Evolutionary conservation across 225 moss, liverwort and hornwort genomes (phyloP).

Genomic region (Climacium dendroides): DNA sequence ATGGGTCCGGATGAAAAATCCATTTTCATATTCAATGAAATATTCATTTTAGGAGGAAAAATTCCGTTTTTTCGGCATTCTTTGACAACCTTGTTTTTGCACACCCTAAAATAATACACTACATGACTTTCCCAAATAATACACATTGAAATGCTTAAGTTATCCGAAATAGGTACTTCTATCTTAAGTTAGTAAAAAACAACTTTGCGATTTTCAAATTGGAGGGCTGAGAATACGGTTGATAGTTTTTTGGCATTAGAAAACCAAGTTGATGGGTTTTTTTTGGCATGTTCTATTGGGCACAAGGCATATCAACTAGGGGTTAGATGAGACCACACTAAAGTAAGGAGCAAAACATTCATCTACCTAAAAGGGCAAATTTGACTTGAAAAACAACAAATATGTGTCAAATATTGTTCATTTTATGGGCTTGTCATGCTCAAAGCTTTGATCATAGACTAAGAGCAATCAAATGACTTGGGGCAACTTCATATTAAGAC

Average conservation of each 20-base stretch:
- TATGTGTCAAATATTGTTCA: neutral
- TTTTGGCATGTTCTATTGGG: neutral
- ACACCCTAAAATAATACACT: too few relatives aligned
- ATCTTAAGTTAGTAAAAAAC: accelerated
- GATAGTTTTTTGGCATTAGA: neutral
- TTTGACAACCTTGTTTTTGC: too few relatives aligned
- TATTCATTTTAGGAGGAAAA: too few relatives aligned
- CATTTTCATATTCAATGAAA: too few relatives aligned
- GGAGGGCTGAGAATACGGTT: accelerated
- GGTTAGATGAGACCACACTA: too few relatives aligned
- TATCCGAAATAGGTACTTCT: too few relatives aligned
- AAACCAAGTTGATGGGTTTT: accelerated
- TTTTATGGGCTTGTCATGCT: accelerated
- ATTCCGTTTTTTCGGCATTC: too few relatives aligned
- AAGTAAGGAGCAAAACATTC: neutral
- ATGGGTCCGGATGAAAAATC: too few relatives aligned
- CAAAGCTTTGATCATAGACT: neutral
- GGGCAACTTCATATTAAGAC: accelerated
- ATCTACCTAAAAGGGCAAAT: neutral
- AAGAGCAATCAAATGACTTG: neutral
- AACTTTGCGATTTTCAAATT: neutral
- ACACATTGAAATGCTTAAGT: too few relatives aligned
- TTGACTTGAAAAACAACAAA: neutral
- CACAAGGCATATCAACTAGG: neutral
- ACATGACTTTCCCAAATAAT: too few relatives aligned